Base-by-base conservation (phyloP, 139 green algal genomes). In the Coelastrella sp. region DNA sequence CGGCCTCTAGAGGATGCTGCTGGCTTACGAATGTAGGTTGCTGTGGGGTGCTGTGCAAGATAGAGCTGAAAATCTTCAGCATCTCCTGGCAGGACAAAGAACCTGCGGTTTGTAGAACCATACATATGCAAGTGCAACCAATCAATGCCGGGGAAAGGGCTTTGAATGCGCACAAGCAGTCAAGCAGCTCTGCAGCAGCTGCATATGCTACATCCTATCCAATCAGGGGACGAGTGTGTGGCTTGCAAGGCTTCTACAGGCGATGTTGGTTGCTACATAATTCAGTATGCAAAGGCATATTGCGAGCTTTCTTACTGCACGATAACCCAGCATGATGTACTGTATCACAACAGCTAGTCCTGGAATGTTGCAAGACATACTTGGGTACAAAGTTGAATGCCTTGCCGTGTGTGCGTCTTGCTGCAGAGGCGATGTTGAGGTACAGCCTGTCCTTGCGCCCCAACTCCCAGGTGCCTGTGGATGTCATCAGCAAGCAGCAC, bases 401-500 rank as follows among this genome's bases (percentile, higher is more conserved):
- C 38, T 83, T 83, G 67, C 87, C 82, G 7, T 37, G 15, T 2
- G 75, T 73, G 13, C 76, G 78, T 17, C 73, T 23, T 9, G 73
- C 48, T n/a, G 85, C 76, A 25, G 82, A 60, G 50, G 86, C 73
- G 27, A 93, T 78, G 71, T 90, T 91, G 48, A 84, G 86, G 88
- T 91, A 93, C 68, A 93, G 72, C 78, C 87, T 84, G 84, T 94
- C 93, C 84, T 96, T 96, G 34, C 92, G 87, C 2, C 93, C 93
- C 45, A 96, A 84, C 88, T 96, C 93, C 93, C 91, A 96, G 3
- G 93, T 96, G 40, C 91, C 89, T 85, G 62, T 1, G 30, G 9
- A 17, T 19, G 50, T 4, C 4, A 64, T 9, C 45, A 57, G 45
- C 45, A 57, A 57, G 45, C 11, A 57, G 15, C 11, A 13, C 11